Conservation (phyloP, 257 asterid species). For the Fraxinus anomala region DNA sequence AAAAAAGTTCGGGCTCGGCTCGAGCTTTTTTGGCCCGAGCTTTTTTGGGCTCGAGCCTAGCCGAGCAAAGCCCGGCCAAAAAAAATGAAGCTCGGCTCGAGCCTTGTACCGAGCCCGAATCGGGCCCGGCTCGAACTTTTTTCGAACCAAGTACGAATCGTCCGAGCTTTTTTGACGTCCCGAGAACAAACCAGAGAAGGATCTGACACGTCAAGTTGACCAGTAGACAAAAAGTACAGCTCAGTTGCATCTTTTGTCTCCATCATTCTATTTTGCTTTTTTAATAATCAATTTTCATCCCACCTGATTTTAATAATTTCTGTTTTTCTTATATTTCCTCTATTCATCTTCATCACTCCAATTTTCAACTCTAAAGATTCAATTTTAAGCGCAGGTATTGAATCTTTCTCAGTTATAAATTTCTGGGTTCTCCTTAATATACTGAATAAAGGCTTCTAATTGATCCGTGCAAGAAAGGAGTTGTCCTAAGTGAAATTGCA, state of each 20-base stretch:
- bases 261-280: slow-evolving; percentile 1
- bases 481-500: slow-evolving; percentile 14
- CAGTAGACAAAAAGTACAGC: too few relatives aligned
- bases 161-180: too few relatives aligned
- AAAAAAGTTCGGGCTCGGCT: too few relatives aligned
- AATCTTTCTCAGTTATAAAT: slow-evolving; percentile 3
- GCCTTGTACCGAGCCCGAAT: too few relatives aligned
- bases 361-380: slow-evolving; percentile 19
- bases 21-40: too few relatives aligned
- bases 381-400: background rate
- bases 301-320: background rate
- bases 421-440: slow-evolving; percentile 16
- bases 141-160: too few relatives aligned
- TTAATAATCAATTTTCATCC: background rate
- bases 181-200: too few relatives aligned
- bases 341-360: background rate
- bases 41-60: too few relatives aligned
- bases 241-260: slow-evolving; percentile 9
- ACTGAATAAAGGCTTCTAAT: background rate
- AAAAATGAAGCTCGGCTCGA: too few relatives aligned
- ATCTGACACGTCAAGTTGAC: too few relatives aligned
- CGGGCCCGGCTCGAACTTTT: too few relatives aligned
- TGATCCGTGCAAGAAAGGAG: background rate
- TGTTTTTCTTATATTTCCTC: background rate
- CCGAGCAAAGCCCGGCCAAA: too few relatives aligned